These are phyloP conservation scores for Thuidium tamariscinum DNA, from an alignment of 225 moss, liverwort and hornwort species.

Conservation along the genomic window DNA sequence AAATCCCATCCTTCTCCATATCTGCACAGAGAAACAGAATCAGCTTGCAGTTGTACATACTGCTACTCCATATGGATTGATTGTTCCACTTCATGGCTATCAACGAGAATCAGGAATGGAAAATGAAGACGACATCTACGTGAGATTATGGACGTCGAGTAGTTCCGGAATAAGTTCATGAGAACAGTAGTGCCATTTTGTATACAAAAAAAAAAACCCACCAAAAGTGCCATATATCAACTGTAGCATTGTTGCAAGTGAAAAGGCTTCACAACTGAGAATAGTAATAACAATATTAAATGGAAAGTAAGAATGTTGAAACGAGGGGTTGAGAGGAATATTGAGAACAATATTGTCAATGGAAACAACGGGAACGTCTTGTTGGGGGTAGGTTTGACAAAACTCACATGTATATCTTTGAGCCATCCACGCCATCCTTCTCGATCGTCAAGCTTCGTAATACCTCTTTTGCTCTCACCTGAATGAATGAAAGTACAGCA, in stretches of 20 bases:
- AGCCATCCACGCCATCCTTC: conserved; percentile 82
- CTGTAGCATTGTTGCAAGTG: not conserved
- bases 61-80: not conserved
- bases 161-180: not conserved
- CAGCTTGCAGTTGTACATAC: not conserved
- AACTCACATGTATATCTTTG: conserved; percentile 77
- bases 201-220: not conserved
- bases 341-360: not conserved
- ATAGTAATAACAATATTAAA: not conserved
- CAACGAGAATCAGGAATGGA: not conserved
- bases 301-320: not conserved
- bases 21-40: conserved; percentile 19
- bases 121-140: not conserved
- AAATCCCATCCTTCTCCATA: conserved; percentile 99
- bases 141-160: not conserved
- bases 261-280: not conserved
- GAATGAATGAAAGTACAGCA: not conserved
- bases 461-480: conserved; percentile 65
- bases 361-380: not conserved
- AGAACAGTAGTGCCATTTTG: not conserved
- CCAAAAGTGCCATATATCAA: not conserved
- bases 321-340: not conserved
- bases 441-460: conserved; percentile 69
- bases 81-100: not conserved
- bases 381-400: not conserved